Percentiles rank a stretch among this genome's conserved stretches.
Conservation (phyloP, 164 flowering plant genomes). For the Vitis rupestris region DNA sequence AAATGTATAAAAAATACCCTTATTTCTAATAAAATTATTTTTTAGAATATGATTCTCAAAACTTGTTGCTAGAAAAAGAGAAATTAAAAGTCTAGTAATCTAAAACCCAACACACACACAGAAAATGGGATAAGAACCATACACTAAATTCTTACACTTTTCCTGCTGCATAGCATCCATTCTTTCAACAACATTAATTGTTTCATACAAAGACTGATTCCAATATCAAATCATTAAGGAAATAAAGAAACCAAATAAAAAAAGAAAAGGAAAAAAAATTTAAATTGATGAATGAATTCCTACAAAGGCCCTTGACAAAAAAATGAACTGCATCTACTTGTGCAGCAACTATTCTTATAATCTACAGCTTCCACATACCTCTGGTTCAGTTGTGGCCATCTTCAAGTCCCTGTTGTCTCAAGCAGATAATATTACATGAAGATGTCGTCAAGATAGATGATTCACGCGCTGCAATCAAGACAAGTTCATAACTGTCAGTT, state of each 20-base stretch:
- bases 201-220: constrained; percentile 7
- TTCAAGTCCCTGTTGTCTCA: background rate
- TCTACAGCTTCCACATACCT: constrained; percentile 21
- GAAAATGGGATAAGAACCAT: too few species aligned
- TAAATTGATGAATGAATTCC: constrained; percentile 28
- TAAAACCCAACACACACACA: too few species aligned
- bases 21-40: too few species aligned
- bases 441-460: background rate
- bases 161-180: background rate
- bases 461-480: background rate
- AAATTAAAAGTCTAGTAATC: too few species aligned
- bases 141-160: background rate
- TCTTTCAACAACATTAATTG: background rate
- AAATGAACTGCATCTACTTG: constrained; percentile 19
- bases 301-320: constrained; percentile 11
- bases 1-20: too few species aligned
- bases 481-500: background rate
- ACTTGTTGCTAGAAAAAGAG: too few species aligned
- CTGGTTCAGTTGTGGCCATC: background rate
- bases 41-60: too few species aligned
- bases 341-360: constrained; percentile 8
- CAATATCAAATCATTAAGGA: constrained; percentile 4
- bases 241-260: background rate
- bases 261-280: constrained; percentile 2
- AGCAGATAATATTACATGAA: background rate